Base-by-base conservation (phyloP, 208 protist species). In the Crithidia fasciculata region DNA sequence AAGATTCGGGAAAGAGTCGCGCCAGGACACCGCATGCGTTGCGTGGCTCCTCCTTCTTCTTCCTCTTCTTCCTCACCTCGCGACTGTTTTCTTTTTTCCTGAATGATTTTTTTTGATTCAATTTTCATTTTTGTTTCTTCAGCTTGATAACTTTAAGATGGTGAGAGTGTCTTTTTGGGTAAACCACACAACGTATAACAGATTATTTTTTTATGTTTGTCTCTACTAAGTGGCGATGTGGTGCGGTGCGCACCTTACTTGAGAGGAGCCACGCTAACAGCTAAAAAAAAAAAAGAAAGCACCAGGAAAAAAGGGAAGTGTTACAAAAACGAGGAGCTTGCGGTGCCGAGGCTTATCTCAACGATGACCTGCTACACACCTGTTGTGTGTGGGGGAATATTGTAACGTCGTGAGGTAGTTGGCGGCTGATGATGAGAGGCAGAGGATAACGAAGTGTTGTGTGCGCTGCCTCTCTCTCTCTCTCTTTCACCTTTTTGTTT, bases 401-500 rank as follows among this genome's bases (percentile, higher is more conserved):
- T 28, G 28, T 28, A 28, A 28, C 28, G 28, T 28, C 28, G 28
- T 28, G 28, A 28, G 0, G 28, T 28, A 1, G 28, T 28, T 28
- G 28, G 28, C 28, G 28, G 28, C 28, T 2, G 28, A 28, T 28
- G 39, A 59, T 40, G 15, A 59, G 19, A 13, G 16, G 55, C 40
- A 40, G 19, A 13, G 55, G 39, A 62, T 3, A 36, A 59, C 6
- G 28, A 59, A 40, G 5, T 28, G 28, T 28, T 28, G 28, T 28
- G 28, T 28, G 28, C 28, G 28, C 28, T 28, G 28, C 28, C 28
- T 28, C 28, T 28, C 28, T 2, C 28, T 28, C 28, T 50, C 49
- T 74, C 66, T 72, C 49, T 74, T 58, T 72, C 15, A 54, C n/a
- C 18, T 69, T 74, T 78, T 57, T 82, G 8, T 39, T 61, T 53